A percentile compares a stretch with the other conserved stretches of the same genome.
Conservation (phyloP, 2,329 filamentous ascomycete species). For the Colletotrichum plurivorum region DNA sequence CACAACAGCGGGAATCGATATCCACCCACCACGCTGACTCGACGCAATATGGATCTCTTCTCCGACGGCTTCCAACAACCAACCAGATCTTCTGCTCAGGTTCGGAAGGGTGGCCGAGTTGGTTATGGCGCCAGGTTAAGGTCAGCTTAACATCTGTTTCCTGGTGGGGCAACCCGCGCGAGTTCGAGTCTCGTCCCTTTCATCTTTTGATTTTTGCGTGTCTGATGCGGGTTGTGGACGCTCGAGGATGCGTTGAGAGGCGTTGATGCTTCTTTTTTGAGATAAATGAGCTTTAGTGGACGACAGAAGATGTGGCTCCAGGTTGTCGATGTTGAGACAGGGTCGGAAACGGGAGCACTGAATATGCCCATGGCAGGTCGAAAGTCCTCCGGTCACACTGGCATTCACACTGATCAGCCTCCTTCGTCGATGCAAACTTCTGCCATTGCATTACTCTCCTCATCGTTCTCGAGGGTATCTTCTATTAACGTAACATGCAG, state of each 20-base stretch:
- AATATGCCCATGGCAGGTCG: too few relatives aligned
- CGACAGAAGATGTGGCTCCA: too few relatives aligned
- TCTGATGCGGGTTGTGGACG: neutral
- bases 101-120: conserved; percentile 28
- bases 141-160: conserved; percentile 32
- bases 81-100: conserved; percentile 6
- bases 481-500: neutral
- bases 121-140: conserved; percentile 34
- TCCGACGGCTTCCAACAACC: neutral
- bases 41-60: neutral
- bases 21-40: neutral
- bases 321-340: too few relatives aligned
- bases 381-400: too few relatives aligned
- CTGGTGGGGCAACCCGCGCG: conserved; percentile 33
- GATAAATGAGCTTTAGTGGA: too few relatives aligned
- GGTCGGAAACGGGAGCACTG: too few relatives aligned
- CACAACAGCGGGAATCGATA: neutral
- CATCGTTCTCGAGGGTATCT: neutral
- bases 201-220: neutral
- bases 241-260: neutral
- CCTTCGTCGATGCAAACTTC: too few relatives aligned
- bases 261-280: too few relatives aligned
- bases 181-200: conserved; percentile 33
- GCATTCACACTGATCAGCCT: too few relatives aligned
- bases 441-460: neutral